These are phyloP conservation scores for Rhododendron ovatum DNA, from an alignment of 148 eudicot species.

Conservation along the genomic window DNA sequence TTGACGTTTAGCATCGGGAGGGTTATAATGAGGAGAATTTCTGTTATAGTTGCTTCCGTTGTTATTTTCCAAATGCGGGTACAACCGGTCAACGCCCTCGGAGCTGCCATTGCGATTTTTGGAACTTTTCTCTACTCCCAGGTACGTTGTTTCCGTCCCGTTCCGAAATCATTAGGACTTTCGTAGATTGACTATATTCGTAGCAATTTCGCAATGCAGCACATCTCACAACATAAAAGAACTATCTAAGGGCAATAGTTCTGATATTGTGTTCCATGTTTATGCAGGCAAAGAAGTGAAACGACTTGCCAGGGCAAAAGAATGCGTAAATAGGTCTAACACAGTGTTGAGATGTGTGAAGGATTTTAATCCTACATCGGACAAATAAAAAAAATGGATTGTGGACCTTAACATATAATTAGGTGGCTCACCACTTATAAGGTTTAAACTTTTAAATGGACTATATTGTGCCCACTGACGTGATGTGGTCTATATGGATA, in stretches of 20 bases:
- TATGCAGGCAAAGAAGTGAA: conserved; percentile 5
- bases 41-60: conserved; percentile 49
- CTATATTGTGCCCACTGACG: not conserved
- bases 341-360: not conserved
- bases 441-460: too few relatives aligned
- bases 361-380: not conserved
- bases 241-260: not conserved
- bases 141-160: conserved; percentile 12
- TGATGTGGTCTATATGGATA: not conserved
- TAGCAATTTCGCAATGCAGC: not conserved
- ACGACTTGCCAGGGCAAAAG: not conserved
- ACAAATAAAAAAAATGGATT: too few relatives aligned
- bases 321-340: not conserved
- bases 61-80: conserved; percentile 44
- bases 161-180: not conserved
- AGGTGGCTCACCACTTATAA: too few relatives aligned
- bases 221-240: not conserved
- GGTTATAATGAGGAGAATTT: conserved; percentile 44
- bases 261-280: not conserved
- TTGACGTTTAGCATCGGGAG: conserved; percentile 54
- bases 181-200: not conserved
- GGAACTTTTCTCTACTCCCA: conserved; percentile 50
- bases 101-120: conserved; percentile 47
- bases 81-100: conserved; percentile 48
- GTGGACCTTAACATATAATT: too few relatives aligned